Conservation (phyloP, 129 eudicot species). For the Saussurea involucrata region DNA sequence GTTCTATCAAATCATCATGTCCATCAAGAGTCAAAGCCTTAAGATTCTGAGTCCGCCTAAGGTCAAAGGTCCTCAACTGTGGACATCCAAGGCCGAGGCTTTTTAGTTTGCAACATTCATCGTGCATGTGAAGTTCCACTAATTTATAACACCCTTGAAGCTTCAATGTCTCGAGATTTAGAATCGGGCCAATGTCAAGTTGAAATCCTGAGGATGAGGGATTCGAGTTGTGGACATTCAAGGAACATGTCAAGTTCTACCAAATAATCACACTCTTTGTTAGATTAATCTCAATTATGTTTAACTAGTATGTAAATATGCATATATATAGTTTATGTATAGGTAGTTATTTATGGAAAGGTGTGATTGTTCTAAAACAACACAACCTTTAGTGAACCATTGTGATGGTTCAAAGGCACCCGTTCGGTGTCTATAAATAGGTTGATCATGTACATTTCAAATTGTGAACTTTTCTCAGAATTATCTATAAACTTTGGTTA, state of each 20-base stretch:
- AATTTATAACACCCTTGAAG: background rate
- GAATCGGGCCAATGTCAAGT: background rate
- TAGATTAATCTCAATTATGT: no score
- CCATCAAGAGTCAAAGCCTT: background rate
- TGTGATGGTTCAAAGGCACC: no score
- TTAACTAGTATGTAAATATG: no score
- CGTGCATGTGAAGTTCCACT: background rate
- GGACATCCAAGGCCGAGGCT: background rate
- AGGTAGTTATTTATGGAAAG: no score
- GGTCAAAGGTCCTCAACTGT: background rate
- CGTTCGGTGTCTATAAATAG: no score
- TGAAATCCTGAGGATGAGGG: background rate
- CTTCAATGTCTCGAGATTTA: background rate
- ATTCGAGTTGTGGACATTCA: background rate
- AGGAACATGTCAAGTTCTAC: background rate
- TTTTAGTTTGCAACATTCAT: background rate
- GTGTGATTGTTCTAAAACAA: no score
- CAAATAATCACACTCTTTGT: background rate
- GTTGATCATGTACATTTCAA: no score
- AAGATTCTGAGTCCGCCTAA: background rate
- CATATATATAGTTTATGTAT: no score
- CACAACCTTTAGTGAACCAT: no score
- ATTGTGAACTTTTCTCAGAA: no score
- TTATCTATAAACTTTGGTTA: no score
- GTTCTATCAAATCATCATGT: background rate